These are phyloP conservation scores for Ramalina peruviana DNA, from an alignment of 495 filamentous ascomycete species.

Conservation along the genomic window DNA sequence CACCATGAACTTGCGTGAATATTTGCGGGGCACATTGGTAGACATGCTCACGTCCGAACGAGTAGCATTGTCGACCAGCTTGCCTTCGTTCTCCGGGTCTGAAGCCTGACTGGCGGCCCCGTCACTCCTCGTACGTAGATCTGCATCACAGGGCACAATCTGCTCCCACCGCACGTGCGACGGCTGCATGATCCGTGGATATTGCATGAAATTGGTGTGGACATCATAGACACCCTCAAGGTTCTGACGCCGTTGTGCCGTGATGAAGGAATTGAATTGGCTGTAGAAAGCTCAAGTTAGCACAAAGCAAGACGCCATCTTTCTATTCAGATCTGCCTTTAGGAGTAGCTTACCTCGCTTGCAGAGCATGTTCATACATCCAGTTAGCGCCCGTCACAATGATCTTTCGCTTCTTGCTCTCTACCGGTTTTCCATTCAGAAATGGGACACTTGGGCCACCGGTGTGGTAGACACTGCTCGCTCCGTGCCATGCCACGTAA, in stretches of 20 bases:
- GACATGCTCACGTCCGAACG: conserved; percentile 32
- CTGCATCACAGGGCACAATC: conserved; percentile 23
- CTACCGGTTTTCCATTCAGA: conserved; percentile 55
- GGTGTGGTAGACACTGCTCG: conserved; percentile 86
- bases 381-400: conserved; percentile 94
- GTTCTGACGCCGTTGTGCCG: conserved; percentile 48
- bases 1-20: conserved; percentile 63
- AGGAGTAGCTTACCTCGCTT: conserved; percentile 54
- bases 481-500: conserved; percentile 96
- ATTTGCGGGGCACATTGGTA: conserved; percentile 44
- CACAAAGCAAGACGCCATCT: neutral
- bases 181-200: conserved; percentile 78
- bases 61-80: too few species aligned
- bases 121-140: neutral
- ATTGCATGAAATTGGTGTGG: conserved; percentile 82
- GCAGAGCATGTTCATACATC: conserved; percentile 86
- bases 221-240: conserved; percentile 75
- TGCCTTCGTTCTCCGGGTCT: too few species aligned
- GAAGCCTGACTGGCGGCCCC: too few species aligned
- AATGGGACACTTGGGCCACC: conserved; percentile 62
- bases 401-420: conserved; percentile 67
- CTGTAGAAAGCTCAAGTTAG: conserved; percentile 28
- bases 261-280: conserved; percentile 63
- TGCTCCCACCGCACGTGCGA: conserved; percentile 73
- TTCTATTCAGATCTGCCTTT: neutral